Evolutionary conservation across 208 protist genomes (phyloP), one percentile per base, ranked within the genome.

Genomic region (Phytomonas sp.): DNA sequence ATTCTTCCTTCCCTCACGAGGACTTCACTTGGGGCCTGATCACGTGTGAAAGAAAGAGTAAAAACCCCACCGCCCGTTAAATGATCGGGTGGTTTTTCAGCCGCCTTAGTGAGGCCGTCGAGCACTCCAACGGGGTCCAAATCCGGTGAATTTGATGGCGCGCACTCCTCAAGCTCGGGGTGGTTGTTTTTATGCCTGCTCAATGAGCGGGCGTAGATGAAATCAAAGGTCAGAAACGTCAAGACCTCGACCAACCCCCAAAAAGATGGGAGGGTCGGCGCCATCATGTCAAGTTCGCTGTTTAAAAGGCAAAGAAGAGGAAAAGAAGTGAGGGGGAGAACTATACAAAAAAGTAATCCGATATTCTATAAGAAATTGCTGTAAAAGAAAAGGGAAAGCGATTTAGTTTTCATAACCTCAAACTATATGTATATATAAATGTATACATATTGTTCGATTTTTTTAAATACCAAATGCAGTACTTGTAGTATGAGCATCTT

Each of bases 161-260:
- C 78, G 70, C 86, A 91, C 63, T 89, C 84, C 8, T 93, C 84
- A 26, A 93, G 67, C 73, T 89, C 81, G 10, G 83, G 81, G 75
- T 86, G 79, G 31, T 76, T 82, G 56, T 80, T 68, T 70, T 91
- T 91, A 52, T 81, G 77, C 29, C 69, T 31, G 64, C 78, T 81
- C 19, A 93, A 80, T 29, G 75, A 52, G 49, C 73, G 75, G 0
- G 88, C 85, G 32, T 86, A 83, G 64, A 87, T 42, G 63, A 89
- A 85, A 71, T 93, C 88, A 11, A 70, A 71, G 4, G 66, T 59
- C 64, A 87, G 89, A 65, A 88, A 93, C 26, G 80, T 29, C 52
- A 91, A 62, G 42, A 93, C 75, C 33, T 78, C 72, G 8, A 88
- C 12, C 32, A 80, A 77, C 34, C 80, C 77, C 6, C 88, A 16